A percentile compares a stretch with the other conserved stretches of the same genome.
These are phyloP conservation scores for Blepharisma stoltei DNA, from an alignment of 73 alveolate genomes.

Conservation along the genomic window DNA sequence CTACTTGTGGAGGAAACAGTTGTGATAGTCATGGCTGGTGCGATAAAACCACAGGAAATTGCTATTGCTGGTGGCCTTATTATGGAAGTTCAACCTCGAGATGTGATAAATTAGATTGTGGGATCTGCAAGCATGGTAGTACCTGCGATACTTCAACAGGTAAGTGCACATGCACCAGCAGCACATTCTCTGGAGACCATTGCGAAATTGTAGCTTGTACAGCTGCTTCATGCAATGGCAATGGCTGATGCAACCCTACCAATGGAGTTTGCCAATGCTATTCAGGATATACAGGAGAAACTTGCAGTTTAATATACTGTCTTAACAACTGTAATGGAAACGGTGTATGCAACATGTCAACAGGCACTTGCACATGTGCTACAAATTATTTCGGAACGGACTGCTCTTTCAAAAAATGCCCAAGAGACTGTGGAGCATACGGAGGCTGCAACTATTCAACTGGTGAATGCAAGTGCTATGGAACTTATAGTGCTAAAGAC, in stretches of 20 bases:
- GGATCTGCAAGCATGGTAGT: background rate
- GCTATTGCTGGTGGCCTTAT: background rate
- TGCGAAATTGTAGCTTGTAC: conserved; percentile 2
- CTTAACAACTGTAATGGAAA: background rate
- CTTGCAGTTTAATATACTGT: conserved; percentile 1
- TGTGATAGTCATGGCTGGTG: background rate
- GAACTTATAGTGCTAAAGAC: background rate
- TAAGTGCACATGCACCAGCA: background rate
- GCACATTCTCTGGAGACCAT: background rate
- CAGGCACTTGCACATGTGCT: conserved; percentile 16
- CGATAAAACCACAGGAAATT: background rate
- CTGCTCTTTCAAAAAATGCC: conserved; percentile 11
- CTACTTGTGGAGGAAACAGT: background rate
- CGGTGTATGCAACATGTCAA: background rate
- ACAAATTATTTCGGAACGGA: background rate
- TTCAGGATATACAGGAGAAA: background rate
- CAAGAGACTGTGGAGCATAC: conserved; percentile 25
- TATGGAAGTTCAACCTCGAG: background rate
- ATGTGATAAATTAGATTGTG: background rate
- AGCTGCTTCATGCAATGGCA: background rate
- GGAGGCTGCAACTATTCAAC: conserved; percentile 28
- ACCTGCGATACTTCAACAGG: background rate
- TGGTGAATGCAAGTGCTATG: conserved; percentile 28
- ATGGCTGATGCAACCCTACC: background rate
- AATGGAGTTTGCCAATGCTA: conserved; percentile 21